phyloP scores from a whole-genome alignment of 176 grass and related monocot genomes.

The Aegilops speltoides region DNA sequence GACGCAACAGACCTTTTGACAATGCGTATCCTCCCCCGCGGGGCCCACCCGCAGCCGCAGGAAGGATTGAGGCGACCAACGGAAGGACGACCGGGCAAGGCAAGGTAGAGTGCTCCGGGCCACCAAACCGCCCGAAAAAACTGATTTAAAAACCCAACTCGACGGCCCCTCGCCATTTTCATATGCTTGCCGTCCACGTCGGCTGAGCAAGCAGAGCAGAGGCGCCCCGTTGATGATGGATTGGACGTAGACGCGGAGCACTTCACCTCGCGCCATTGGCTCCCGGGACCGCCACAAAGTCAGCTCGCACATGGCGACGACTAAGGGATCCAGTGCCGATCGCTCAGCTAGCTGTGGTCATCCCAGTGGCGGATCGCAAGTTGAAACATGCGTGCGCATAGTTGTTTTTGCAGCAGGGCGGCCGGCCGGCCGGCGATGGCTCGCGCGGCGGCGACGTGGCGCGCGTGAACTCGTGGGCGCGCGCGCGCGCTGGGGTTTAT shows the following conservation, averaged over 20 bases:
- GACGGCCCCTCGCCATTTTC: background rate
- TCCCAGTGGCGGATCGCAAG: background rate
- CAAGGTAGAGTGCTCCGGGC: slow-evolving; percentile 5
- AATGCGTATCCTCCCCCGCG: background rate
- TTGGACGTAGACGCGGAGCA: background rate
- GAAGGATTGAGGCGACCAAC: slow-evolving; percentile 9
- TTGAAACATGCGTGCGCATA: background rate
- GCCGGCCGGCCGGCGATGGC: background rate
- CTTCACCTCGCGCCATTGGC: slow-evolving; percentile 31
- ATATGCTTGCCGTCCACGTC: slow-evolving; percentile 30
- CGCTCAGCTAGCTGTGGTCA: background rate
- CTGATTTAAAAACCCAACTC: background rate
- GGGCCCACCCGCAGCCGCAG: slow-evolving; percentile 16
- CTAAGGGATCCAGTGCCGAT: background rate
- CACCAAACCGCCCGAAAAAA: background rate
- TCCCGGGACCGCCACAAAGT: background rate
- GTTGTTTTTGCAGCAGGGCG: background rate
- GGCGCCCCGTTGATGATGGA: no score
- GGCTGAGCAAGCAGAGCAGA: background rate
- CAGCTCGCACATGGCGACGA: slow-evolving; percentile 41
- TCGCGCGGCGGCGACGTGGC: background rate
- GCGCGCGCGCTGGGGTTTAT: no score
- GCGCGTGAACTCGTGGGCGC: background rate
- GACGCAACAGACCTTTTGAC: background rate
- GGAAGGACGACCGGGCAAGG: slow-evolving; percentile 18